Evolutionary conservation across 148 eudicot species (phyloP).

Genomic region (Cornus florida): DNA sequence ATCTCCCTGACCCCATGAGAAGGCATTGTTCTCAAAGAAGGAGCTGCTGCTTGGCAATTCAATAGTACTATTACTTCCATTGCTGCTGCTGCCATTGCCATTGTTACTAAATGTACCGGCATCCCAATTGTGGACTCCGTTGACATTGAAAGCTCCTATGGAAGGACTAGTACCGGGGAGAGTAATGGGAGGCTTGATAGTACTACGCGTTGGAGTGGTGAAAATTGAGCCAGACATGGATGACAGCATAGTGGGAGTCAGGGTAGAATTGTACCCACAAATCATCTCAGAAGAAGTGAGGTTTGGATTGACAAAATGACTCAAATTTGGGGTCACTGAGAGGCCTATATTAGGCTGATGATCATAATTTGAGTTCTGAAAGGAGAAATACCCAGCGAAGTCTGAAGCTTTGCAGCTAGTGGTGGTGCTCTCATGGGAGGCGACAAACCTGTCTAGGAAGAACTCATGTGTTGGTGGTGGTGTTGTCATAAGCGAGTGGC

Average conservation of each 20-base stretch:
- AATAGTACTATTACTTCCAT: conserved; percentile 13
- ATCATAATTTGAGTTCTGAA: conserved; percentile 31
- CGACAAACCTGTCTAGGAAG: conserved; percentile 33
- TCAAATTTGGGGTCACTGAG: conserved; percentile 22
- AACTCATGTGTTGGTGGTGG: conserved; percentile 30
- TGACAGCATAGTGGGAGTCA: conserved; percentile 28
- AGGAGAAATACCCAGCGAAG: conserved; percentile 18
- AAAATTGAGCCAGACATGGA: conserved; percentile 25
- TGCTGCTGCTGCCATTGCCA: conserved; percentile 14
- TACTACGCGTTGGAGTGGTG: background rate
- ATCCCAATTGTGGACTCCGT: conserved; percentile 23
- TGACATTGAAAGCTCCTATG: conserved; percentile 13
- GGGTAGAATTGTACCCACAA: conserved; percentile 30
- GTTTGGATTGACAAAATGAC: conserved; percentile 31
- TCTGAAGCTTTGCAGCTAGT: conserved; percentile 7
- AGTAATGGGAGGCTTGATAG: conserved; percentile 15
- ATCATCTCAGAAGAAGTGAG: conserved; percentile 19
- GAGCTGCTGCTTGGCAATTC: conserved; percentile 21
- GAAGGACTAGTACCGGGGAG: conserved; percentile 4
- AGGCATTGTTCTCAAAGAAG: conserved; percentile 31
- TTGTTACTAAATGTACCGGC: conserved; percentile 25
- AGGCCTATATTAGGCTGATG: background rate
- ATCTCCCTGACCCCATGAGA: conserved; percentile 43
- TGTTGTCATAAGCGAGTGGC: conserved; percentile 6
- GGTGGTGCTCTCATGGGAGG: conserved; percentile 35